A percentile compares a stretch with the other conserved stretches of the same genome.
These are phyloP conservation scores for Colletotrichum musicola DNA, from an alignment of 2,329 filamentous ascomycete genomes.

Conservation along the genomic window DNA sequence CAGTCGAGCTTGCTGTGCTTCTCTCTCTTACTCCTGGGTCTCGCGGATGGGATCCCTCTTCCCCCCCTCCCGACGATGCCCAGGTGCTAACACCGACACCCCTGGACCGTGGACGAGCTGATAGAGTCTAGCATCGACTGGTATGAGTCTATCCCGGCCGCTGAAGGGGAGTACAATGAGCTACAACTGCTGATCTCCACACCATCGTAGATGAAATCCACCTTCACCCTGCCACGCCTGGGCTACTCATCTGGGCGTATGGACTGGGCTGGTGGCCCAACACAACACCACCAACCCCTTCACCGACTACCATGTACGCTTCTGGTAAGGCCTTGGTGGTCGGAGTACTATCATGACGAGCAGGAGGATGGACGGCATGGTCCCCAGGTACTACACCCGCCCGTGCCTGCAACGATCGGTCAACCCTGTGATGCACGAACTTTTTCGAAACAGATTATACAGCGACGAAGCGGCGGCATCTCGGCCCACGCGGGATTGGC, in stretches of 20 bases:
- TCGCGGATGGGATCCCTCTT: neutral
- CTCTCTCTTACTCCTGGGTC: constrained; percentile 1
- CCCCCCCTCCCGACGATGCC: constrained; percentile 14
- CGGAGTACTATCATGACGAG: constrained; percentile 11
- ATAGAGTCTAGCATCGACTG: constrained; percentile 13
- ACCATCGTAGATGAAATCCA: constrained; percentile 23
- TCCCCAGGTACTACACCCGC: neutral
- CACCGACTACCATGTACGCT: constrained; percentile 13
- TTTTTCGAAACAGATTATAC: constrained; percentile 20
- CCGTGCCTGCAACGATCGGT: constrained; percentile 16
- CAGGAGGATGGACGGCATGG: neutral
- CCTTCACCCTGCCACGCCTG: constrained; percentile 20
- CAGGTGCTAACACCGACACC: constrained; percentile 4
- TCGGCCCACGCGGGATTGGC: constrained; percentile 24
- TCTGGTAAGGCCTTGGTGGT: neutral
- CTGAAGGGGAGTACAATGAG: constrained; percentile 31
- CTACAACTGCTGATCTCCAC: constrained; percentile 34
- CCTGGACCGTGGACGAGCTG: constrained; percentile 3
- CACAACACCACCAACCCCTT: neutral
- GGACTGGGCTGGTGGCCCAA: constrained; percentile 4
- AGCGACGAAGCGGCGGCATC: constrained; percentile 18
- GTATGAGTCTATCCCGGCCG: constrained; percentile 5
- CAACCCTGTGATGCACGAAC: constrained; percentile 11
- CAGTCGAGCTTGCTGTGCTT: constrained; percentile 14
- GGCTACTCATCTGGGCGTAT: constrained; percentile 1